phyloP scores from a whole-genome alignment of 768 basidiomycete genomes.

The Boletellus emodensis region DNA sequence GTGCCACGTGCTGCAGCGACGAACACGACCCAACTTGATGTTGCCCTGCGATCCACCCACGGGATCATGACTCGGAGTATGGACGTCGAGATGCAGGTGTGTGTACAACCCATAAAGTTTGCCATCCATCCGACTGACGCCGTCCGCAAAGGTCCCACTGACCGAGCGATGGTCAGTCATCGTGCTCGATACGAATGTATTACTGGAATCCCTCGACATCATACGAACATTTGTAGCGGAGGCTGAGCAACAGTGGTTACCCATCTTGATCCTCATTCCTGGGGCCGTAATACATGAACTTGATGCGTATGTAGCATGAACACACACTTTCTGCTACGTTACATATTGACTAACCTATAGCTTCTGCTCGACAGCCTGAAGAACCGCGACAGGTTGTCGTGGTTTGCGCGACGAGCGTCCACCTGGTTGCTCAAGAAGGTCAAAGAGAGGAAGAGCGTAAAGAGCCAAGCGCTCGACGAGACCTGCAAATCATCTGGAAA shows the following conservation, averaged over 20 bases:
- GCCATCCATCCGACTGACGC: background rate
- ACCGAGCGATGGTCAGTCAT: conserved; percentile 45
- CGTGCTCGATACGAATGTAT: conserved; percentile 77
- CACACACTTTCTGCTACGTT: background rate
- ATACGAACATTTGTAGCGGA: conserved; percentile 63
- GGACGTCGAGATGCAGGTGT: conserved; percentile 74
- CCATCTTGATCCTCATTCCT: conserved; percentile 65
- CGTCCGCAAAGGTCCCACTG: conserved; percentile 35
- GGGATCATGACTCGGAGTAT: conserved; percentile 54
- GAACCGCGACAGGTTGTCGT: conserved; percentile 41
- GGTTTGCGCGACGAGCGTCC: conserved; percentile 68
- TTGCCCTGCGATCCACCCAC: conserved; percentile 50
- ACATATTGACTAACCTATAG: background rate
- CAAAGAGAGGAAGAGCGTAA: conserved; percentile 51
- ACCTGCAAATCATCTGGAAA: conserved; percentile 57
- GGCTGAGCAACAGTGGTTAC: conserved; percentile 45
- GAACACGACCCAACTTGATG: conserved; percentile 19
- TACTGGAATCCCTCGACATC: conserved; percentile 63
- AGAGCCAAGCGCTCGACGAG: conserved; percentile 60
- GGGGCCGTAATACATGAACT: conserved; percentile 75
- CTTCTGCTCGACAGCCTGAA: conserved; percentile 33
- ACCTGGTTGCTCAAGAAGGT: conserved; percentile 63
- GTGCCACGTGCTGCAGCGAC: conserved; percentile 4
- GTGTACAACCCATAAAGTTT: conserved; percentile 10
- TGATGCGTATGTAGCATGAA: conserved; percentile 49